phyloP scores from a whole-genome alignment of 148 eudicot species.

The Drosera capensis region DNA sequence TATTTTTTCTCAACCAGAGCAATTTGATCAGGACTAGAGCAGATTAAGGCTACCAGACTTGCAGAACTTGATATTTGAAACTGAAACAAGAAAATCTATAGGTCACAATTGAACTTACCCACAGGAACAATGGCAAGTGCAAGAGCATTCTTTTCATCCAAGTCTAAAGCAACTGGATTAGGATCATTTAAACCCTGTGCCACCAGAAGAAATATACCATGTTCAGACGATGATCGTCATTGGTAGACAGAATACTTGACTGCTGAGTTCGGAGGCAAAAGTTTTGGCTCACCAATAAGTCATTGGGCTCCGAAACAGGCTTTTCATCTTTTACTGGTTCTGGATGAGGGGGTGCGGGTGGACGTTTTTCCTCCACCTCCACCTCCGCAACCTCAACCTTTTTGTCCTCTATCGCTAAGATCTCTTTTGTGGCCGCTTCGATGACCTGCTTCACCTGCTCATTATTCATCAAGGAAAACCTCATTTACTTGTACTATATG shows the following conservation, averaged over 20 bases:
- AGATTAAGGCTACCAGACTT: neutral
- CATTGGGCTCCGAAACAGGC: constrained; percentile 56
- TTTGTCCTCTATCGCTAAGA: constrained; percentile 57
- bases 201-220: constrained; percentile 6
- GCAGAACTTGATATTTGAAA: neutral
- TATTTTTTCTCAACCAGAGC: too few species aligned
- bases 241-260: neutral
- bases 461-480: neutral
- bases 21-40: neutral
- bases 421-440: constrained; percentile 35
- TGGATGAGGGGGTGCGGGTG: constrained; percentile 47
- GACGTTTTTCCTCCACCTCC: too few species aligned
- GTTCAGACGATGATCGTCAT: neutral
- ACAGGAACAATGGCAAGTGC: constrained; percentile 87
- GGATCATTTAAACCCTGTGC: constrained; percentile 62
- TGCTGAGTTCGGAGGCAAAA: neutral
- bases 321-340: constrained; percentile 66
- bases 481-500: neutral
- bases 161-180: constrained; percentile 49
- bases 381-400: constrained; percentile 41
- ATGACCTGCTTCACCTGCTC: constrained; percentile 37
- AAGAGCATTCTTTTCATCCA: constrained; percentile 69
- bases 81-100: neutral
- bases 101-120: constrained; percentile 31
- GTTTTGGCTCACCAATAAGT: constrained; percentile 52